Conservation (phyloP, 495 filamentous ascomycete genomes). For the Aspergillus cristatus region DNA sequence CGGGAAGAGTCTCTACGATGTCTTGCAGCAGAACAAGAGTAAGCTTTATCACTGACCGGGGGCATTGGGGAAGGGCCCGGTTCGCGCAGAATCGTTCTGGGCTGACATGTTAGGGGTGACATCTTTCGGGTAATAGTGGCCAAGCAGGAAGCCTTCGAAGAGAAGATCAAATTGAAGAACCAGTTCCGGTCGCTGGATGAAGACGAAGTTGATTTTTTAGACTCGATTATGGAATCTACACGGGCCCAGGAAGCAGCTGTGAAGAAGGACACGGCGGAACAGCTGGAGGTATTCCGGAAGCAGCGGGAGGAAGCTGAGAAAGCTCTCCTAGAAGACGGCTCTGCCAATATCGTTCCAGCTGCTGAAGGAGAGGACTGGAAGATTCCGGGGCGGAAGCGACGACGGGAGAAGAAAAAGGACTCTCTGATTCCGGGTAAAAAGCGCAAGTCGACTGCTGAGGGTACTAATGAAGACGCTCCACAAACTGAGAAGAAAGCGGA, state of each 20-base stretch:
- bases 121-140: conserved; percentile 48
- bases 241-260: conserved; percentile 62
- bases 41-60: conserved; percentile 18
- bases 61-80: no score
- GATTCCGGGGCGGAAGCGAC: conserved; percentile 47
- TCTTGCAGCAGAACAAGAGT: conserved; percentile 94
- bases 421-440: conserved; percentile 49
- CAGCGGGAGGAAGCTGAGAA: conserved; percentile 60
- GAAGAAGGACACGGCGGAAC: conserved; percentile 64
- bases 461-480: conserved; percentile 3
- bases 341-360: conserved; percentile 22
- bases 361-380: conserved; percentile 46
- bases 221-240: conserved; percentile 61
- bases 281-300: conserved; percentile 59
- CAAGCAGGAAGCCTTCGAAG: conserved; percentile 95
- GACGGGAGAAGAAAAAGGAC: conserved; percentile 48
- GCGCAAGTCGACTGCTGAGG: conserved; percentile 31
- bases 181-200: conserved; percentile 92
- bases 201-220: conserved; percentile 88
- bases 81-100: neutral
- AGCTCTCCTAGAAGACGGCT: conserved; percentile 29
- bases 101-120: conserved; percentile 50
- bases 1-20: conserved; percentile 73
- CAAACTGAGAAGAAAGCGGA: conserved; percentile 9
- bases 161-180: conserved; percentile 75